These are phyloP conservation scores for Arthromyces matolae DNA, from an alignment of 768 basidiomycete genomes.

Conservation along the genomic window DNA sequence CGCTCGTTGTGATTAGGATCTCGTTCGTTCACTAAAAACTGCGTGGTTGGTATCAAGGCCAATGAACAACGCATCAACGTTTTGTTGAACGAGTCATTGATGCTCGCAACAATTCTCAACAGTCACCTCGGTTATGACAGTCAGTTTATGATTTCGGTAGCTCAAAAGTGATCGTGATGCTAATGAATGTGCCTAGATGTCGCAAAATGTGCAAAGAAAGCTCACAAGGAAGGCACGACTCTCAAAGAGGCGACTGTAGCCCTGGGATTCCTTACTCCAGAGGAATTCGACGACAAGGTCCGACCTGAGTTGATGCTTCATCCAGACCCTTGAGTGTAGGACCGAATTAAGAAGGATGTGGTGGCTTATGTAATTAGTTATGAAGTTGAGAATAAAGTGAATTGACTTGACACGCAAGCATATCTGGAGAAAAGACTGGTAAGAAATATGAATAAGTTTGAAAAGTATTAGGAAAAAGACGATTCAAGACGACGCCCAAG, in stretches of 20 bases:
- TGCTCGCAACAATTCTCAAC: slow-evolving; percentile 98
- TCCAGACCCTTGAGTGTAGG: slow-evolving; percentile 42
- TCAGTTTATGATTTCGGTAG: slow-evolving; percentile 43
- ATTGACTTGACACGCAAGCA: background rate
- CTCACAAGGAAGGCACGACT: slow-evolving; percentile 97
- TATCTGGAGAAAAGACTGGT: slow-evolving; percentile 3
- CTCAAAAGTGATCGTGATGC: slow-evolving; percentile 8
- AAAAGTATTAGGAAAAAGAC: slow-evolving; percentile 21
- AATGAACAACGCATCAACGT: slow-evolving; percentile 92
- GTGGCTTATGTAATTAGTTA: slow-evolving; percentile 14
- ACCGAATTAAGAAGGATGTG: slow-evolving; percentile 7
- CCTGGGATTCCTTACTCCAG: slow-evolving; percentile 79
- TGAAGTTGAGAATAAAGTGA: slow-evolving; percentile 4
- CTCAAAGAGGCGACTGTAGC: slow-evolving; percentile 91
- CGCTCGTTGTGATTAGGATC: slow-evolving; percentile 45
- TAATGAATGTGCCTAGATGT: slow-evolving; percentile 59
- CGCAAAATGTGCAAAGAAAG: slow-evolving; percentile 98
- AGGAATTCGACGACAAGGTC: slow-evolving; percentile 94
- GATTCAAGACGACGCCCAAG: slow-evolving; percentile 10
- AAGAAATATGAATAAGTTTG: slow-evolving; percentile 12
- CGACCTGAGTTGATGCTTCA: slow-evolving; percentile 88
- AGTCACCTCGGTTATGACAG: slow-evolving; percentile 96
- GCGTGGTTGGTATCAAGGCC: slow-evolving; percentile 92
- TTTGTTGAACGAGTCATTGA: slow-evolving; percentile 90
- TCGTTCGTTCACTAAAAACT: slow-evolving; percentile 95